Evolutionary conservation across 1,284 basidiomycete genomes (phyloP), one percentile per base, ranked within the genome.

Genomic region (Moesziomyces antarcticus): DNA sequence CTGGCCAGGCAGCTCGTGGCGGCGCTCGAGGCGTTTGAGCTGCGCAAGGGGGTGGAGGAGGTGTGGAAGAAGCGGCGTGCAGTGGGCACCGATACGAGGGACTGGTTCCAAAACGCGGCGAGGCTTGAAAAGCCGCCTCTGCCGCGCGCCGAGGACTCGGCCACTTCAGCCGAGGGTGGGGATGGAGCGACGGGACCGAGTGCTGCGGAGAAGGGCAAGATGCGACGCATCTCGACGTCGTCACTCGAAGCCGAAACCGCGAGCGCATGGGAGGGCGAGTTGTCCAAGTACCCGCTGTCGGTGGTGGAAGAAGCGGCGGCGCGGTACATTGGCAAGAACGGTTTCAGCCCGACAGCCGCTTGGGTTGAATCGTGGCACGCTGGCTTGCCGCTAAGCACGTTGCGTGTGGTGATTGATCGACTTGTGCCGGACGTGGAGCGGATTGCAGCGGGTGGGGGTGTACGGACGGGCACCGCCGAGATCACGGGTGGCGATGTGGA

Each of bases 11-110:
- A 91, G 75, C 87, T 89, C 13, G 93, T 99, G 82, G 92, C 97
- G 82, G 90, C 91, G 56, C 87, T 98, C 11, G 92, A 93, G 3
- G 93, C 91, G 0, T 96, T 98, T 81, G 94, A 93, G 0, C 87
- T 98, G 8, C 86, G 90, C 2, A 87, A 88, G 25, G 95, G 91
- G 3, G 88, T 98, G 44, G 89, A 92, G 10, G 93, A 97, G 75
- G 91, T 97, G 27, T 89, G 78, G 64, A 68, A 41, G 41, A 47
- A 49, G 35, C 50, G 76, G 11, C 56, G 69, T 25, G 54, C 46
- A 33, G 43, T 56, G 1, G 72, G 72, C 0, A 56, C 47, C 1
- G 66, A 69, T 30, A 62, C 47, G 9, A 56, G 46, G n/a, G 62
- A 66, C 27, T 72, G 61, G 59, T 69, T 59, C 24, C 63, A 75